These are phyloP conservation scores for Venturia nashicola DNA, from an alignment of 2,329 filamentous ascomycete species.

Conservation along the genomic window DNA sequence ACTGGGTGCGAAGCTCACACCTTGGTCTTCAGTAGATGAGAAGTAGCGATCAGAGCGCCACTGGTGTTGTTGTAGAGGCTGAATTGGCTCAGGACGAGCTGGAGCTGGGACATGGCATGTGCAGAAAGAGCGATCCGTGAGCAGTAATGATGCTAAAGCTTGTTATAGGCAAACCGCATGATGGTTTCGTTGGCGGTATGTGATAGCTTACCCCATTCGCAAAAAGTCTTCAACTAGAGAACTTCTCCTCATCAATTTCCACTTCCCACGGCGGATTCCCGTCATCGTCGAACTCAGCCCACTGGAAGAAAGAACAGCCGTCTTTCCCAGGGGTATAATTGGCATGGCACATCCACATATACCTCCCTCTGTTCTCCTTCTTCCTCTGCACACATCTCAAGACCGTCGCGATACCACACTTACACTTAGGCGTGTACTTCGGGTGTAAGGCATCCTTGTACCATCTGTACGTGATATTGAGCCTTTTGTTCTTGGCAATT, in stretches of 20 bases:
- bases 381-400: constrained; percentile 71
- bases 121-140: too few relatives aligned
- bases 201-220: not conserved
- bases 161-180: too few relatives aligned
- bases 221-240: not conserved
- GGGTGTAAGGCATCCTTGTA: constrained; percentile 72
- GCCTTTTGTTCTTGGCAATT: constrained; percentile 62
- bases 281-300: constrained; percentile 79
- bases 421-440: constrained; percentile 62
- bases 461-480: constrained; percentile 89
- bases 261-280: constrained; percentile 58
- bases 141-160: not conserved
- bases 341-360: constrained; percentile 91
- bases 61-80: not conserved
- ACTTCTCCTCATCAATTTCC: not conserved
- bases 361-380: constrained; percentile 61
- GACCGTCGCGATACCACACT: constrained; percentile 55
- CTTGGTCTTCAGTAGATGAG: not conserved
- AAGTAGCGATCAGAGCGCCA: not conserved
- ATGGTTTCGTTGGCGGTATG: not conserved
- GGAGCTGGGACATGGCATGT: not conserved
- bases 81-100: not conserved
- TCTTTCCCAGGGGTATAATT: constrained; percentile 55
- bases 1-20: not conserved
- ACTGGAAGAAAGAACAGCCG: constrained; percentile 61